Percentiles rank a stretch among this genome's conserved stretches.
These are phyloP conservation scores for Globisporangium radiosum DNA, from an alignment of 352 stramenopile species.

Conservation along the genomic window DNA sequence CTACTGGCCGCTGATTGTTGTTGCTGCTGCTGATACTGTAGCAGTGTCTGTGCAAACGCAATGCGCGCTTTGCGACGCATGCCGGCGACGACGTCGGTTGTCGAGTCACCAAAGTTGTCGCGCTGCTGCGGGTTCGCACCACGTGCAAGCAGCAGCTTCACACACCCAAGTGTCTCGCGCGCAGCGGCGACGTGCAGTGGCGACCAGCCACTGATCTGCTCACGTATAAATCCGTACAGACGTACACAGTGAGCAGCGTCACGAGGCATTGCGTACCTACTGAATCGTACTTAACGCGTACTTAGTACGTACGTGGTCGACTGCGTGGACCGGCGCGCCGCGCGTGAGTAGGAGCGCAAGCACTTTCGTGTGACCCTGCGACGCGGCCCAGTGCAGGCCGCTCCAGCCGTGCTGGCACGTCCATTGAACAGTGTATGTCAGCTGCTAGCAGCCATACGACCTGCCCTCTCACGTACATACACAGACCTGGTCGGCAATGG, in stretches of 20 bases:
- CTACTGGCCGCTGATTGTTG: background rate
- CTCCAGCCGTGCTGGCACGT: conserved; percentile 60
- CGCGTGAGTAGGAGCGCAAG: conserved; percentile 38
- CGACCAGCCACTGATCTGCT: conserved; percentile 59
- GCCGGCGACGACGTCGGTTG: conserved; percentile 27
- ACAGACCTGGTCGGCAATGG: conserved; percentile 53
- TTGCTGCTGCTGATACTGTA: conserved; percentile 8
- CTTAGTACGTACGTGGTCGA: conserved; percentile 40
- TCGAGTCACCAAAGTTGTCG: conserved; percentile 53
- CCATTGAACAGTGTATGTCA: background rate
- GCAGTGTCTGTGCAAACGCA: conserved; percentile 37
- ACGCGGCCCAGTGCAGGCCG: conserved; percentile 70
- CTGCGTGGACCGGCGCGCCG: conserved; percentile 37
- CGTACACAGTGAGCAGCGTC: background rate
- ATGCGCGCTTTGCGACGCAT: conserved; percentile 36
- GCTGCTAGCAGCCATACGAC: no score
- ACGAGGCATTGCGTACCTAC: background rate
- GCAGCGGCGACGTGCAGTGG: conserved; percentile 60
- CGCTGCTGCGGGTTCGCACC: conserved; percentile 29
- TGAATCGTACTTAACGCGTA: conserved; percentile 5
- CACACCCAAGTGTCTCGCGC: conserved; percentile 34
- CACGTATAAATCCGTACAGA: background rate
- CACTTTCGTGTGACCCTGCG: conserved; percentile 50
- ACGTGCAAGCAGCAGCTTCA: conserved; percentile 36
- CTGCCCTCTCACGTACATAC: background rate